phyloP scores from a whole-genome alignment of 1,284 basidiomycete species.

The Heimioporus retisporus region DNA sequence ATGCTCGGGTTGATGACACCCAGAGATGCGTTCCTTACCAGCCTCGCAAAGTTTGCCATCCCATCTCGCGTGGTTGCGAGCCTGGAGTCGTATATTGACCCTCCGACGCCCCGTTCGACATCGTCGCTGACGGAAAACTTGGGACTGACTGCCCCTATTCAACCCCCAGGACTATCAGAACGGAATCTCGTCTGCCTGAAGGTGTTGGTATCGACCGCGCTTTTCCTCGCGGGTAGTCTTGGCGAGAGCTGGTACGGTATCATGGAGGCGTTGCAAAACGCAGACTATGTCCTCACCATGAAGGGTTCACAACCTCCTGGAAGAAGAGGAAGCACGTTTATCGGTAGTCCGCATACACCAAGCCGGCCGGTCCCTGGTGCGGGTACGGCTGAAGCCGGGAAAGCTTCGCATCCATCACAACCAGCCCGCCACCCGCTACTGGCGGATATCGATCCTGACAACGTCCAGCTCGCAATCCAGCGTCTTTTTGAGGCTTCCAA shows the following conservation, averaged over 20 bases:
- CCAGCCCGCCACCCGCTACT: conserved; percentile 66
- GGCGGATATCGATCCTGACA: conserved; percentile 82
- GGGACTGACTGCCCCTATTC: conserved; percentile 62
- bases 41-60: conserved; percentile 89
- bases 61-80: conserved; percentile 90
- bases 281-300: conserved; percentile 87
- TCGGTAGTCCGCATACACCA: conserved; percentile 39
- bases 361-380: conserved; percentile 52
- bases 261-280: conserved; percentile 92
- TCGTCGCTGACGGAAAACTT: conserved; percentile 79
- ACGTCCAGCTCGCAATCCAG: conserved; percentile 78
- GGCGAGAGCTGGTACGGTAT: conserved; percentile 93
- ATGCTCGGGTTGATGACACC: conserved; percentile 87
- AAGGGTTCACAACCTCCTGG: conserved; percentile 53
- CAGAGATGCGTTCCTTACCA: conserved; percentile 93
- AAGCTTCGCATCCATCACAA: conserved; percentile 25
- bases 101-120: conserved; percentile 69
- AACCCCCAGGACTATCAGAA: conserved; percentile 83
- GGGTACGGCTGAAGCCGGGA: conserved; percentile 32
- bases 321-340: conserved; percentile 50
- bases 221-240: conserved; percentile 88
- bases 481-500: conserved; percentile 87
- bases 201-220: conserved; percentile 81
- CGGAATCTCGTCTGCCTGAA: conserved; percentile 94
- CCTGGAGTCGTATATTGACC: conserved; percentile 78